These are phyloP conservation scores for Rhodotorula kratochvilovae DNA, from an alignment of 768 basidiomycete species.

Conservation along the genomic window DNA sequence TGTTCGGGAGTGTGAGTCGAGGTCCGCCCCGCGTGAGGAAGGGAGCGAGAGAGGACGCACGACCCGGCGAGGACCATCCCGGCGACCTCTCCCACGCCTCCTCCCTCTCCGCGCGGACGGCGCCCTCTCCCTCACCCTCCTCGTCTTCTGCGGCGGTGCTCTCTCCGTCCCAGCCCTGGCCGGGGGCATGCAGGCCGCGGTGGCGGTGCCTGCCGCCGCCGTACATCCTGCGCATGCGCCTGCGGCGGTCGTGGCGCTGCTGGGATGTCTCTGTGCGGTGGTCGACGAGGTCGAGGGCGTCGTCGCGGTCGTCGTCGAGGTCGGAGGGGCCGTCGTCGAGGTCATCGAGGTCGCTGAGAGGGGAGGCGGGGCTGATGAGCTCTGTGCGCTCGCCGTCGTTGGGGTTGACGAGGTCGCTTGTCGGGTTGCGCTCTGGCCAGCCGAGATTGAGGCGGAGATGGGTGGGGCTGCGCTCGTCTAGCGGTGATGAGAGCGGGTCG, in stretches of 20 bases:
- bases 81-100: slow-evolving; percentile 17
- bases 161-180: background rate
- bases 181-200: background rate
- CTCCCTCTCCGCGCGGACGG: background rate
- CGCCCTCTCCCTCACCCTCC: slow-evolving; percentile 14
- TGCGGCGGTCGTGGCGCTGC: slow-evolving; percentile 3
- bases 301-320: background rate
- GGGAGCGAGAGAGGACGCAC: slow-evolving; percentile 2
- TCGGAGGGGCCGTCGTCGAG: background rate
- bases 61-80: slow-evolving; percentile 16
- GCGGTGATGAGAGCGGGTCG: too few relatives aligned
- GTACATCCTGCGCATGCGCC: slow-evolving; percentile 20
- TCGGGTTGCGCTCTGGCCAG: too few relatives aligned
- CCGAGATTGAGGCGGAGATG: too few relatives aligned
- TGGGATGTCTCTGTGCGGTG: background rate
- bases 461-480: too few relatives aligned
- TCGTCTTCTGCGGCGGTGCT: slow-evolving; percentile 7
- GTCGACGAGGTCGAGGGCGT: too few relatives aligned
- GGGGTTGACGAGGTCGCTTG: too few relatives aligned
- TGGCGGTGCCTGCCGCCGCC: slow-evolving; percentile 26
- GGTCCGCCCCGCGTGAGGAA: background rate
- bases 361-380: too few relatives aligned
- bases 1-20: too few relatives aligned
- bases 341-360: background rate
- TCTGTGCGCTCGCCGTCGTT: too few relatives aligned